Conservation (phyloP, 768 basidiomycete genomes). For the Pisolithus sp. region DNA sequence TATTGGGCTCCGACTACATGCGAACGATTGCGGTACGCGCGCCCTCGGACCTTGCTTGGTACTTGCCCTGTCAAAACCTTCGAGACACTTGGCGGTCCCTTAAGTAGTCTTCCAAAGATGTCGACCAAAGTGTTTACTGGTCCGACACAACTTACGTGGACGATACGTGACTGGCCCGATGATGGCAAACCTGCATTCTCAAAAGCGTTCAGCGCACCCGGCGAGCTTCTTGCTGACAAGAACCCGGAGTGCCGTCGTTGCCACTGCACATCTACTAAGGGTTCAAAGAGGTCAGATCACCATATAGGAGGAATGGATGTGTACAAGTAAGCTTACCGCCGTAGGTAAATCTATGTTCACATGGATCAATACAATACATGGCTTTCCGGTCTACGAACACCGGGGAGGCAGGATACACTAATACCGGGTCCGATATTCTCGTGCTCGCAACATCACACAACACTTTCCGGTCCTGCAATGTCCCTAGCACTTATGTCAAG, state of each 20-base stretch:
- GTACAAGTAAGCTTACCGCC: conserved; percentile 53
- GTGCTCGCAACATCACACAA: conserved; percentile 69
- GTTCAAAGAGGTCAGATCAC: not conserved
- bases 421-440: conserved; percentile 80
- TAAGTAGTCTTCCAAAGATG: conserved; percentile 70
- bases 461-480: conserved; percentile 91
- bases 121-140: conserved; percentile 91
- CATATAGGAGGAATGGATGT: not conserved
- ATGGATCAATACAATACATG: conserved; percentile 91
- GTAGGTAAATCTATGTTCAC: conserved; percentile 94
- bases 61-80: too few relatives aligned
- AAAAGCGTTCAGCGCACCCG: conserved; percentile 69
- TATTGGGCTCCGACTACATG: not conserved
- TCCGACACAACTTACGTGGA: not conserved
- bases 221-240: conserved; percentile 81
- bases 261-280: conserved; percentile 86
- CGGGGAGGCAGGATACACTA: conserved; percentile 94
- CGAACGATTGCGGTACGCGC: conserved; percentile 35
- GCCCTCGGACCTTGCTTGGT: too few relatives aligned
- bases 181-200: conserved; percentile 37
- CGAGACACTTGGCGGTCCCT: too few relatives aligned
- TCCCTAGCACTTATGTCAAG: conserved; percentile 45
- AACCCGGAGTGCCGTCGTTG: conserved; percentile 88
- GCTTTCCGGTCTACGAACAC: too few relatives aligned
- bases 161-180: not conserved